These are phyloP conservation scores for Capronia americana DNA, from an alignment of 2,329 filamentous ascomycete genomes.

Conservation along the genomic window DNA sequence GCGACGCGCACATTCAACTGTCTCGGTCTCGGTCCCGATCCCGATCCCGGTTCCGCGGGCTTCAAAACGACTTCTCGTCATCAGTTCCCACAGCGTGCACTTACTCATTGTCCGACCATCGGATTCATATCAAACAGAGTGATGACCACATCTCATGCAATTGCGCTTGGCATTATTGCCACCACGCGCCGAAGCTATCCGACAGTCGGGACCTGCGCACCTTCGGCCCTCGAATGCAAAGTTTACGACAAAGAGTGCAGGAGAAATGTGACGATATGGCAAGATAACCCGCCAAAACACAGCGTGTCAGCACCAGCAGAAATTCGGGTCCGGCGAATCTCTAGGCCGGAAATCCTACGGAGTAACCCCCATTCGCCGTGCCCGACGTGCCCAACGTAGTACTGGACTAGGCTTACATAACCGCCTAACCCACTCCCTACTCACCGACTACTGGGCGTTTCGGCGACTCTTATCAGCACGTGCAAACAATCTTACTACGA, in stretches of 20 bases:
- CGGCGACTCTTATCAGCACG: too few species aligned
- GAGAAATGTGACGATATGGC: neutral
- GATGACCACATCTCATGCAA: neutral
- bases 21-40: neutral
- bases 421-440: neutral
- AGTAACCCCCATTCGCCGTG: too few species aligned
- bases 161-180: neutral
- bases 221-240: neutral
- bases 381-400: too few species aligned
- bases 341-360: neutral
- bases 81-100: too few species aligned
- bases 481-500: too few species aligned
- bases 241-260: neutral
- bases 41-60: too few species aligned
- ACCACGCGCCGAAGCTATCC: neutral
- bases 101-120: neutral
- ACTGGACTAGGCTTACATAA: neutral
- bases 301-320: neutral
- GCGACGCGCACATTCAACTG: neutral
- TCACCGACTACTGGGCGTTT: too few species aligned
- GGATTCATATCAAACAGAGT: neutral
- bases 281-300: neutral
- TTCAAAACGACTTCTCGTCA: neutral
- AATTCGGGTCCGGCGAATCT: neutral
- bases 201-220: too few species aligned